Conservation (phyloP, 1,284 basidiomycete genomes). For the Apiotrichum brassicae region DNA sequence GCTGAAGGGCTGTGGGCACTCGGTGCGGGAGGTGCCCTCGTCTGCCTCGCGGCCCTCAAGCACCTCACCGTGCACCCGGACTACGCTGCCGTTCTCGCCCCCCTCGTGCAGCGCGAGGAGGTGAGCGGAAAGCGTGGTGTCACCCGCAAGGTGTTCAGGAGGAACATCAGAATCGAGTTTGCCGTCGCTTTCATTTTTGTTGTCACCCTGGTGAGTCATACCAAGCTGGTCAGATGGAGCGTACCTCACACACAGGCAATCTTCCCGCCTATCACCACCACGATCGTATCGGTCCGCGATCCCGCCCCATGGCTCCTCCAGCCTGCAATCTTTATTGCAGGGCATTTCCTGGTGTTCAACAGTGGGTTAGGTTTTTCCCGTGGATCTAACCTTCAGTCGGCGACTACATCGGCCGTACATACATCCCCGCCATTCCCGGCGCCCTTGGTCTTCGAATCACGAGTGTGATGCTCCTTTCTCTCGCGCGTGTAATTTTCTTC, state of each 20-base stretch:
- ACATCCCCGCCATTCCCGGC: slow-evolving; percentile 61
- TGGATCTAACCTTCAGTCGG: slow-evolving; percentile 54
- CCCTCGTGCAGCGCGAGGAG: slow-evolving; percentile 12
- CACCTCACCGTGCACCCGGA: slow-evolving; percentile 27
- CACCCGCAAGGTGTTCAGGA: slow-evolving; percentile 45
- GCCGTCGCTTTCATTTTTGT: slow-evolving; percentile 69
- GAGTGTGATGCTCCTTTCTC: slow-evolving; percentile 49
- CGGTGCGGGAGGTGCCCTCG: slow-evolving; percentile 22
- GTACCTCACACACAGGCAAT: slow-evolving; percentile 55
- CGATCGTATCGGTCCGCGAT: slow-evolving; percentile 60
- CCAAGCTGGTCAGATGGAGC: too few relatives aligned
- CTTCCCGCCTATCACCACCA: slow-evolving; percentile 75
- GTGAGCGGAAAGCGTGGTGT: slow-evolving; percentile 12
- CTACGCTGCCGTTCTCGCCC: slow-evolving; percentile 21
- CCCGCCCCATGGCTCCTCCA: slow-evolving; percentile 33
- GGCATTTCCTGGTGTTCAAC: slow-evolving; percentile 48
- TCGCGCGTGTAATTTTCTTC: slow-evolving; percentile 66
- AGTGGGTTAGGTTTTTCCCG: slow-evolving; percentile 46
- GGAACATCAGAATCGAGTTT: slow-evolving; percentile 63
- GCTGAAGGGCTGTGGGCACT: slow-evolving; percentile 42
- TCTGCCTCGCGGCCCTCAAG: slow-evolving; percentile 27
- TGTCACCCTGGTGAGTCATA: slow-evolving; percentile 63
- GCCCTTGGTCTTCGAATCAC: slow-evolving; percentile 8
- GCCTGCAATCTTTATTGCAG: slow-evolving; percentile 43
- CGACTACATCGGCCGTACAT: slow-evolving; percentile 68